Percentiles rank a stretch among this genome's conserved stretches.
phyloP scores from a whole-genome alignment of 768 basidiomycete genomes.

The Phaeotremella skinneri region DNA sequence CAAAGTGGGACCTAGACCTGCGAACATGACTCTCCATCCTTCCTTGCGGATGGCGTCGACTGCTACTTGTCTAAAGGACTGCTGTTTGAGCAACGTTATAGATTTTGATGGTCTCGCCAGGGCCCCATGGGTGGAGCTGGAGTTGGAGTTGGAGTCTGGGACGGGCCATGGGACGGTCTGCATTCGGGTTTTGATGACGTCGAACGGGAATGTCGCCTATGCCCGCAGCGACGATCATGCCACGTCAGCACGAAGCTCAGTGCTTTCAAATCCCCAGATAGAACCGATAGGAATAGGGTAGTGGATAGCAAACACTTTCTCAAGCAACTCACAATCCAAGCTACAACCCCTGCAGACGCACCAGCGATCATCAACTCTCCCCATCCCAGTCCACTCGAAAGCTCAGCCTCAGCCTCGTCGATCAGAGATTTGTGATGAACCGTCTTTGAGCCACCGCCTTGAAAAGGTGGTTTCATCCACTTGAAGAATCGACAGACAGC shows the following conservation, averaged over 20 bases:
- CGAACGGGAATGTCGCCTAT: slow-evolving; percentile 73
- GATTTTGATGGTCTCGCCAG: not conserved
- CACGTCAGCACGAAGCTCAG: not conserved
- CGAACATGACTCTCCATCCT: slow-evolving; percentile 69
- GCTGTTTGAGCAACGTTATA: not conserved
- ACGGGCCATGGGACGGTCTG: slow-evolving; percentile 56
- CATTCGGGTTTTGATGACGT: slow-evolving; percentile 85
- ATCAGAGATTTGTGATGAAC: slow-evolving; percentile 54
- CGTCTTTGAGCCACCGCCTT: slow-evolving; percentile 40
- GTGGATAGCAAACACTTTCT: too few species aligned
- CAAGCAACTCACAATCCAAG: slow-evolving; percentile 60
- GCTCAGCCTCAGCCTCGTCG: slow-evolving; percentile 55
- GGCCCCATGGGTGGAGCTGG: not conserved
- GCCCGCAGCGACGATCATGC: not conserved
- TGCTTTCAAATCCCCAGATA: not conserved
- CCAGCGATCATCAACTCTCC: slow-evolving; percentile 67
- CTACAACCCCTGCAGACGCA: slow-evolving; percentile 70
- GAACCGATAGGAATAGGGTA: not conserved
- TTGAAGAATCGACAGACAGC: slow-evolving; percentile 49
- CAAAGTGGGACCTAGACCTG: slow-evolving; percentile 74
- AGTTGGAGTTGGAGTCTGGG: not conserved
- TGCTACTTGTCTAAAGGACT: slow-evolving; percentile 26
- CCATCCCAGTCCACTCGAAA: slow-evolving; percentile 55
- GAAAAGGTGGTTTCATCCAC: slow-evolving; percentile 25
- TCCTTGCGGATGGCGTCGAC: slow-evolving; percentile 55